Base-by-base conservation (phyloP, 345 rosid species). In the Streptanthus diversifolius region DNA sequence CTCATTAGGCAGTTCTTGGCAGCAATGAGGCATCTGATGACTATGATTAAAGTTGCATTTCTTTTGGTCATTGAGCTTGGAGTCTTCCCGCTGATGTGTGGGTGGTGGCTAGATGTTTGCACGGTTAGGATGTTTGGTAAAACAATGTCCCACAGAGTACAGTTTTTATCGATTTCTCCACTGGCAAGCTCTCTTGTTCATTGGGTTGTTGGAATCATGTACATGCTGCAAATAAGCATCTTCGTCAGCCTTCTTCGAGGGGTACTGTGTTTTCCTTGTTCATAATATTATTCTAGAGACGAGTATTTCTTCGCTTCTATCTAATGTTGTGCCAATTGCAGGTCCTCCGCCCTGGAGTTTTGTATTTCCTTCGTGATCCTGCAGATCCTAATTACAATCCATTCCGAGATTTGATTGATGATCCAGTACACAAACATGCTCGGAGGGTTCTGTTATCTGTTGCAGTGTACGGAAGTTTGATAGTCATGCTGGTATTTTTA, bases 331-430 rank as follows among this genome's bases (percentile, higher is more conserved):
- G 44, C 44, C 51, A 15, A 63, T 22, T 49, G 55, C 80, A 95
- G 99, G 99, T 95, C 79, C 81, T 95, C 69, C 99, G 95, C n/a
- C 86, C 81, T 70, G 98, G 96, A 71, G 99, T 92, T 68, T 73
- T 95, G 52, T 92, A 90, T 79, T 95, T 95, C 68, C 91, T 95
- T 56, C 86, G 98, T 67, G 97, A 92, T 80, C 98, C 98, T n/a
- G 97, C 98, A 52, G 99, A 95, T 86, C 98, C 99, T 36, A 92
- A 95, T 80, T 95, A 95, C 80, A 95, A 95, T 63, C 98, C 99
- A 14, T 95, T 91, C 77, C 96, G 99, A 25, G 97, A 95, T 88
- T 80, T 95, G 74, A 95, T 95, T 66, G 99, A 95, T 80, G 99
- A 95, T 84, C 92, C 97, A 52, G 96, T 88, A 54, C 97, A 88